A percentile compares a stretch with the other conserved stretches of the same genome.
Evolutionary conservation across 1,284 basidiomycete genomes (phyloP).

Genomic region (Sanghuangporus baumii): DNA sequence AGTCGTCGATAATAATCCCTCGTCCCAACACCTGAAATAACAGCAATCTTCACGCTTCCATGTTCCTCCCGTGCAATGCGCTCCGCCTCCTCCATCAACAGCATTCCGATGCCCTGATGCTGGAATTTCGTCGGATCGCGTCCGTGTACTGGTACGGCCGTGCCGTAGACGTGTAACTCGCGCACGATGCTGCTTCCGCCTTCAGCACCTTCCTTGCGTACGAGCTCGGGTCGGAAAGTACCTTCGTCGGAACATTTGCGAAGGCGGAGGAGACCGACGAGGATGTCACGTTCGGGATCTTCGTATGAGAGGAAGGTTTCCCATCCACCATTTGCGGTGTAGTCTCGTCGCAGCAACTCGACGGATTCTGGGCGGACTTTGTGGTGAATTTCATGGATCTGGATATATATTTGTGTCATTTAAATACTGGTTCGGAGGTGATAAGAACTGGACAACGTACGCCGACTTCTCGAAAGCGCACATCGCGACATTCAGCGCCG

Average conservation of each 20-base stretch:
- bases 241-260: constrained; percentile 95
- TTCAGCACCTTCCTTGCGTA: constrained; percentile 59
- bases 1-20: constrained; percentile 91
- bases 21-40: constrained; percentile 96
- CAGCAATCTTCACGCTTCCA: constrained; percentile 89
- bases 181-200: constrained; percentile 92
- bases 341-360: constrained; percentile 95
- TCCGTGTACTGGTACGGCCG: constrained; percentile 94
- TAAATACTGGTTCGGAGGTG: background rate
- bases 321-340: constrained; percentile 97
- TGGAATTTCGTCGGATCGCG: constrained; percentile 98
- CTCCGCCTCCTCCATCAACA: constrained; percentile 99
- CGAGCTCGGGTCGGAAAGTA: constrained; percentile 92
- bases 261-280: constrained; percentile 89
- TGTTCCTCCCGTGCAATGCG: constrained; percentile 98
- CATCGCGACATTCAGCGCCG: constrained; percentile 95
- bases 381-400: constrained; percentile 98
- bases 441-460: constrained; percentile 42
- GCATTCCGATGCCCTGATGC: constrained; percentile 95
- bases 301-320: constrained; percentile 99
- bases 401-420: constrained; percentile 9
- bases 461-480: constrained; percentile 96
- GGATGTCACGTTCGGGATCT: constrained; percentile 94
- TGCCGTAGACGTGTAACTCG: constrained; percentile 98
- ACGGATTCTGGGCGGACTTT: constrained; percentile 95